Conservation (phyloP, 441 rosid species). For the Populus trichocarpa region DNA sequence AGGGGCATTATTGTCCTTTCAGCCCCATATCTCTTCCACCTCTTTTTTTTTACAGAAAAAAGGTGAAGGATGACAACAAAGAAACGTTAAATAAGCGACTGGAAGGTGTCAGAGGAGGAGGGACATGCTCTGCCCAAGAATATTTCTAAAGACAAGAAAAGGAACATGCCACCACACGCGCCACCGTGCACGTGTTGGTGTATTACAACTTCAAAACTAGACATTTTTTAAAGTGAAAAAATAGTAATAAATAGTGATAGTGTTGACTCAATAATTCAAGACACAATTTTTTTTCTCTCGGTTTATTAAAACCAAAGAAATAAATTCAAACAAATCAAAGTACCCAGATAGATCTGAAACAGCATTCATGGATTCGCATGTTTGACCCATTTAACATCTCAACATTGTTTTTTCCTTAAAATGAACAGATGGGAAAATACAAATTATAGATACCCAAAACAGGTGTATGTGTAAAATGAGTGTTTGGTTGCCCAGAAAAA, state of each 20-base stretch:
- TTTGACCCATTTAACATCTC: background rate
- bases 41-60: background rate
- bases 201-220: background rate
- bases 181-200: background rate
- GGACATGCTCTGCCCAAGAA: background rate
- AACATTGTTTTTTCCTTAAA: background rate
- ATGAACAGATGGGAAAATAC: background rate
- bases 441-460: background rate
- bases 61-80: background rate
- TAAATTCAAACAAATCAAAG: background rate
- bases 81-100: constrained; percentile 1
- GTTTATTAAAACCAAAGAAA: background rate
- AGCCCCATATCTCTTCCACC: background rate
- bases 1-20: background rate
- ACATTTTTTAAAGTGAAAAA: background rate
- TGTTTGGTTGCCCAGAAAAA: constrained; percentile 6
- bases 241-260: background rate
- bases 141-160: background rate
- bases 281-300: background rate
- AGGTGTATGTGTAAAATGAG: background rate
- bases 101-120: background rate
- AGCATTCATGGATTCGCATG: background rate
- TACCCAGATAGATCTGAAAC: background rate
- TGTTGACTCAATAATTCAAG: background rate
- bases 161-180: background rate